phyloP scores from a whole-genome alignment of 495 filamentous ascomycete species.

The Penicillium coffeae region DNA sequence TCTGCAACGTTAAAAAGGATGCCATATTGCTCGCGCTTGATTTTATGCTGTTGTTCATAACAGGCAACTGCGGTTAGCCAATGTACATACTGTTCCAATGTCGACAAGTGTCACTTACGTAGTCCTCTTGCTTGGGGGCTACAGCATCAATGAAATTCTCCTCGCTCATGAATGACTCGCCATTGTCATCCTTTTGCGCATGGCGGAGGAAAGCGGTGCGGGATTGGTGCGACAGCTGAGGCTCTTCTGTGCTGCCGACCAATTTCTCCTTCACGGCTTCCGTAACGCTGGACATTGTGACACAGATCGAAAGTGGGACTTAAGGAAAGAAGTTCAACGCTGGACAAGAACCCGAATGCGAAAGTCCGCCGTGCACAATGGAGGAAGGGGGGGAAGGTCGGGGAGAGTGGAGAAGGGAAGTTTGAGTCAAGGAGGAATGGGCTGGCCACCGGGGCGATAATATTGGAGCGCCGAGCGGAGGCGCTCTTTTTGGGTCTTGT shows the following conservation, averaged over 20 bases:
- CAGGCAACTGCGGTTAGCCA: conserved; percentile 17
- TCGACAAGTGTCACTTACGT: conserved; percentile 56
- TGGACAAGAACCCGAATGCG: conserved; percentile 4
- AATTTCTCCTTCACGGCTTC: conserved; percentile 74
- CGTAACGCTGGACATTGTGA: conserved; percentile 55
- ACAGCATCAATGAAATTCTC: conserved; percentile 88
- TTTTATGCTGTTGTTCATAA: conserved; percentile 76
- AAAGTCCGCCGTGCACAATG: conserved; percentile 14
- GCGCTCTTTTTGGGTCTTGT: neutral
- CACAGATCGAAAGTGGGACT: conserved; percentile 12
- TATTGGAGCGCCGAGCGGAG: neutral
- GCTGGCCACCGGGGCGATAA: conserved; percentile 7
- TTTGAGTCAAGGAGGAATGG: conserved; percentile 28
- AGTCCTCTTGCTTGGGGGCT: conserved; percentile 83
- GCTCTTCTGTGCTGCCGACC: conserved; percentile 59
- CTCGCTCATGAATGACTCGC: conserved; percentile 73
- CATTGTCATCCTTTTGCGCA: conserved; percentile 72
- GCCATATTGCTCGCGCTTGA: conserved; percentile 88
- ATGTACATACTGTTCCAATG: neutral
- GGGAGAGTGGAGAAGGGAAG: conserved; percentile 11
- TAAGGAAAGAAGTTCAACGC: neutral
- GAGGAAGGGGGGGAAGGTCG: conserved; percentile 12
- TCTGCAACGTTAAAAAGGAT: conserved; percentile 92
- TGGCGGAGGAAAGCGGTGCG: conserved; percentile 71
- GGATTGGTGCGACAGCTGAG: conserved; percentile 63